phyloP scores from a whole-genome alignment of 2,329 filamentous ascomycete species.

The Annulohypoxylon truncatum region DNA sequence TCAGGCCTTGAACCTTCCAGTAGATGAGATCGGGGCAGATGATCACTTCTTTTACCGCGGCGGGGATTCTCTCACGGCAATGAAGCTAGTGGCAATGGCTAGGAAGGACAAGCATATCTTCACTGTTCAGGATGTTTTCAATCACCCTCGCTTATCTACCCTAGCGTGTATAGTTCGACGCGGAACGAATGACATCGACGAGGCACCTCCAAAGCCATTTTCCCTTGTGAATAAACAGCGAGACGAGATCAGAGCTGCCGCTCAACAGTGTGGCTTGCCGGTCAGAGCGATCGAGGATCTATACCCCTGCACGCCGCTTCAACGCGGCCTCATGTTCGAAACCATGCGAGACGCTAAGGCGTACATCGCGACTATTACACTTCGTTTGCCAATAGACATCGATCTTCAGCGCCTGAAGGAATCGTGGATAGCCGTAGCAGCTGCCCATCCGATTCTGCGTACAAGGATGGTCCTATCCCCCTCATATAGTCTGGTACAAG shows the following conservation, averaged over 20 bases:
- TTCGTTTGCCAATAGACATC: background rate
- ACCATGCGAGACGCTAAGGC: background rate
- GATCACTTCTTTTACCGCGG: background rate
- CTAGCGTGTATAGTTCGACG: too few relatives aligned
- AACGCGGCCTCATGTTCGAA: background rate
- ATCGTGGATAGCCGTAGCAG: background rate
- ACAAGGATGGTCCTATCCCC: background rate
- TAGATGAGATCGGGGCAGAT: background rate
- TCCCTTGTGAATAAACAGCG: too few relatives aligned
- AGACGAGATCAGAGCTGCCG: too few relatives aligned
- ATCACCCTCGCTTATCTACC: too few relatives aligned
- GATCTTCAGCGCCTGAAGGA: background rate
- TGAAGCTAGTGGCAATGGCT: background rate
- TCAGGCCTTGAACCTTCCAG: background rate
- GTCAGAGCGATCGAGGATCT: slow-evolving; percentile 2
- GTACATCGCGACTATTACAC: background rate
- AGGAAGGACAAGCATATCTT: too few relatives aligned
- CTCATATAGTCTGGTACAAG: background rate
- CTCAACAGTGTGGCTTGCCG: too few relatives aligned
- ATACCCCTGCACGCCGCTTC: slow-evolving; percentile 3
- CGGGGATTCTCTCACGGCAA: background rate
- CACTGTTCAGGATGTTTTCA: too few relatives aligned
- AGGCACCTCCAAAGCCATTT: too few relatives aligned
- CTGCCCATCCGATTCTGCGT: background rate
- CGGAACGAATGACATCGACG: too few relatives aligned